phyloP scores from a whole-genome alignment of 306 rosid species.

The Fagus crenata region DNA sequence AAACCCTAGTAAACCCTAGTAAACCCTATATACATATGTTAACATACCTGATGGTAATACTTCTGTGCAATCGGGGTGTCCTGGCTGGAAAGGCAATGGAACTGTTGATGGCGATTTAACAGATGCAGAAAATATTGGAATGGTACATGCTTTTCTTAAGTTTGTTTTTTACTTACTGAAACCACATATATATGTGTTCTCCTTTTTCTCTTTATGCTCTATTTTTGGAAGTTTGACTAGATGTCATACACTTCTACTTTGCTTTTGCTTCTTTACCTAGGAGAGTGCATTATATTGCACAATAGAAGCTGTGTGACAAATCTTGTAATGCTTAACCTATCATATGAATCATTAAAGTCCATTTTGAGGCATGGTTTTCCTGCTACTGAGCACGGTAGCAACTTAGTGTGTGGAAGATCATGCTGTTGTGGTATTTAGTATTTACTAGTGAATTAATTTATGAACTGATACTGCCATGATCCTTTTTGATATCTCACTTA shows the following conservation, averaged over 20 bases:
- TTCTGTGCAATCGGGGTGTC: slow-evolving; percentile 53
- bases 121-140: slow-evolving; percentile 73
- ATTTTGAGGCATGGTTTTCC: slow-evolving; percentile 5
- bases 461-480: neutral
- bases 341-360: slow-evolving; percentile 4
- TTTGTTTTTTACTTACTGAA: slow-evolving; percentile 20
- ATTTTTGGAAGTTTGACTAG: neutral
- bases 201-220: neutral
- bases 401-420: neutral
- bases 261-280: neutral
- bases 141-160: slow-evolving; percentile 52
- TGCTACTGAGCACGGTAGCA: slow-evolving; percentile 1
- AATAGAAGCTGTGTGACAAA: neutral
- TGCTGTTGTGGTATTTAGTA: slow-evolving; percentile 14
- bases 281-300: neutral
- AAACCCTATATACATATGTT: no score
- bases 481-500: slow-evolving; percentile 7
- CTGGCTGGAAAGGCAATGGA: slow-evolving; percentile 58
- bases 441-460: slow-evolving; percentile 12
- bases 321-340: neutral
- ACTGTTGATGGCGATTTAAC: slow-evolving; percentile 52
- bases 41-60: slow-evolving; percentile 62
- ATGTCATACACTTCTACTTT: neutral
- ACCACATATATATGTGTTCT: neutral
- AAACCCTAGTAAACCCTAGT: no score